phyloP scores from a whole-genome alignment of 768 basidiomycete genomes.

The Amanita polypyramis region DNA sequence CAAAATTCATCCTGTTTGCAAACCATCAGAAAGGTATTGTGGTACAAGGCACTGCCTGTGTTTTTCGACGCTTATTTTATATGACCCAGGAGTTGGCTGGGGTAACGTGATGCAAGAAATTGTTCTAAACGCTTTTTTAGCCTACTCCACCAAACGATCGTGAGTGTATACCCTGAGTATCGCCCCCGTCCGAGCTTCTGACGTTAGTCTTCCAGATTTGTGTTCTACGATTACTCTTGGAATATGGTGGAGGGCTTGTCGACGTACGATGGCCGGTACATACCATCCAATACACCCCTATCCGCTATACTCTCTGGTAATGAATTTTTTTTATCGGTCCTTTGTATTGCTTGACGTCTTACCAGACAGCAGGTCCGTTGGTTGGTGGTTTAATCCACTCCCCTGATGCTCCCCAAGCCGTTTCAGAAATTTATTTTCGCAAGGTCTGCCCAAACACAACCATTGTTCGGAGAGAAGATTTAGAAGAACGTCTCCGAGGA shows the following conservation, averaged over 20 bases:
- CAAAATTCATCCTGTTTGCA: not conserved
- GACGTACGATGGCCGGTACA: slow-evolving; percentile 35
- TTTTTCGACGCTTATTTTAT: not conserved
- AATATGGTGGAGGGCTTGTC: slow-evolving; percentile 29
- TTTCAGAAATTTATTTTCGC: slow-evolving; percentile 35
- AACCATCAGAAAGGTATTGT: not conserved
- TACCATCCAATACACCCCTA: slow-evolving; percentile 45
- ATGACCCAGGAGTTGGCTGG: slow-evolving; percentile 38
- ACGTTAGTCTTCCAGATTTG: slow-evolving; percentile 26
- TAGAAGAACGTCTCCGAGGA: slow-evolving; percentile 13
- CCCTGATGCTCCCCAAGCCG: slow-evolving; percentile 29
- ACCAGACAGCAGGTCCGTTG: slow-evolving; percentile 14
- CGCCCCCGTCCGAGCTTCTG: not conserved
- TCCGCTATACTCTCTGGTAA: slow-evolving; percentile 41
- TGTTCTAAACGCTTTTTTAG: slow-evolving; percentile 39
- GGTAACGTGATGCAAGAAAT: slow-evolving; percentile 55
- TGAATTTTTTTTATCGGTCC: not conserved
- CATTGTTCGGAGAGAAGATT: slow-evolving; percentile 17
- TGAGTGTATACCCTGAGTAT: slow-evolving; percentile 19
- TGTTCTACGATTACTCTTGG: slow-evolving; percentile 56
- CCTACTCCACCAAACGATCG: slow-evolving; percentile 35
- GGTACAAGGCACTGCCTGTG: not conserved
- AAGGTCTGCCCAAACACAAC: slow-evolving; percentile 33
- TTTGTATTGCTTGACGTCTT: not conserved
- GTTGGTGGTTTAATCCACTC: slow-evolving; percentile 1